Evolutionary conservation across 2,329 filamentous ascomycete genomes (phyloP).

Genomic region (Emmonsiellopsis sp.): DNA sequence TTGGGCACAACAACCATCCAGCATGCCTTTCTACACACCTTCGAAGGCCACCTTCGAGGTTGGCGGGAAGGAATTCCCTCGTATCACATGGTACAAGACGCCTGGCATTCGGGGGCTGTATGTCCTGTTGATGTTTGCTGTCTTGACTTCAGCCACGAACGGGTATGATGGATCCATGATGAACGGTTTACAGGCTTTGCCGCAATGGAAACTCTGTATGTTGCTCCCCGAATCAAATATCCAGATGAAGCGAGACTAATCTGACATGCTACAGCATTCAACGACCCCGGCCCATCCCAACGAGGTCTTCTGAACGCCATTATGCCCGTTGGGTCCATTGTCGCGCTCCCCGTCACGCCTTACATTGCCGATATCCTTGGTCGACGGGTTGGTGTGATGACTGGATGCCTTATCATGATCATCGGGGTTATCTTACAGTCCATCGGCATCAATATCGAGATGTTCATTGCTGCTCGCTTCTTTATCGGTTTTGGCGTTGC

Average conservation of each 20-base stretch:
- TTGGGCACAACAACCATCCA: not conserved
- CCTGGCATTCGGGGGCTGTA: conserved; percentile 17
- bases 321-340: conserved; percentile 41
- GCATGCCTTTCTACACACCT: not conserved
- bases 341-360: conserved; percentile 38
- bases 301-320: conserved; percentile 39
- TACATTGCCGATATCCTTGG: conserved; percentile 41
- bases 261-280: conserved; percentile 8
- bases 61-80: conserved; percentile 14
- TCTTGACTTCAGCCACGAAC: conserved; percentile 28
- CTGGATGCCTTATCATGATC: conserved; percentile 20
- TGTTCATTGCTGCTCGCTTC: conserved; percentile 21
- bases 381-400: conserved; percentile 38
- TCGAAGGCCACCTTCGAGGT: conserved; percentile 9
- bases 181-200: conserved; percentile 39
- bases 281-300: conserved; percentile 22
- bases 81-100: conserved; percentile 18
- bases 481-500: conserved; percentile 21
- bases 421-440: conserved; percentile 21
- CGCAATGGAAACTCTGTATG: conserved; percentile 32
- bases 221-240: not conserved
- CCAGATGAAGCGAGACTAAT: not conserved
- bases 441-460: conserved; percentile 17
- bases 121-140: conserved; percentile 14
- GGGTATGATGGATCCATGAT: conserved; percentile 44